phyloP scores from a whole-genome alignment of 75 land plant genomes.

The Pseudotsuga menziesii region DNA sequence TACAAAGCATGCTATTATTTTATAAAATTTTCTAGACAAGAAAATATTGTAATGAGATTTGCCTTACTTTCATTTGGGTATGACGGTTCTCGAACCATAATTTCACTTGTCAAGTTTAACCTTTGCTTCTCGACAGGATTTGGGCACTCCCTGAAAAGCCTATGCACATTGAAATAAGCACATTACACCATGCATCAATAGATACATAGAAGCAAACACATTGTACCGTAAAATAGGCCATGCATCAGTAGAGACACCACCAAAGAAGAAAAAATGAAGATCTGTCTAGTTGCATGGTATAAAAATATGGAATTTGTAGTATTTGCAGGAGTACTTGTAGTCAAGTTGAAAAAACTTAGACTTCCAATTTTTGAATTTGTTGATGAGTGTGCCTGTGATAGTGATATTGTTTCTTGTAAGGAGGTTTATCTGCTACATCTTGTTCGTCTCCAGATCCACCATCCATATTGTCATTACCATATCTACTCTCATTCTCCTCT shows the following conservation, averaged over 20 bases:
- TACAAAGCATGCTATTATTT: background rate
- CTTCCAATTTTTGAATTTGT: constrained; percentile 66
- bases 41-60: background rate
- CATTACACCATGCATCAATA: background rate
- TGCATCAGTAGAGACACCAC: background rate
- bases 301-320: background rate
- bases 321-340: background rate
- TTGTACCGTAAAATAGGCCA: background rate
- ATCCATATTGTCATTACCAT: constrained; percentile 79
- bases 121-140: constrained; percentile 96
- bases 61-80: constrained; percentile 87
- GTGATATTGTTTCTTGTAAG: constrained; percentile 73
- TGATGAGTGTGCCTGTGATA: constrained; percentile 34
- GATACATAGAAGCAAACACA: background rate
- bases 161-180: constrained; percentile 11
- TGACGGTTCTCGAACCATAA: constrained; percentile 93
- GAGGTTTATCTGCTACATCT: constrained; percentile 30
- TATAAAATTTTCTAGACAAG: background rate
- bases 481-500: constrained; percentile 82
- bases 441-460: constrained; percentile 74
- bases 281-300: background rate
- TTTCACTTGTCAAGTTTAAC: constrained; percentile 67
- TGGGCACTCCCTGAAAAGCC: constrained; percentile 89
- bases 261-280: background rate
- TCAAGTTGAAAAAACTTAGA: constrained; percentile 24